Conservation (phyloP, 805 yeast species). For the Saturnispora galanensis region DNA sequence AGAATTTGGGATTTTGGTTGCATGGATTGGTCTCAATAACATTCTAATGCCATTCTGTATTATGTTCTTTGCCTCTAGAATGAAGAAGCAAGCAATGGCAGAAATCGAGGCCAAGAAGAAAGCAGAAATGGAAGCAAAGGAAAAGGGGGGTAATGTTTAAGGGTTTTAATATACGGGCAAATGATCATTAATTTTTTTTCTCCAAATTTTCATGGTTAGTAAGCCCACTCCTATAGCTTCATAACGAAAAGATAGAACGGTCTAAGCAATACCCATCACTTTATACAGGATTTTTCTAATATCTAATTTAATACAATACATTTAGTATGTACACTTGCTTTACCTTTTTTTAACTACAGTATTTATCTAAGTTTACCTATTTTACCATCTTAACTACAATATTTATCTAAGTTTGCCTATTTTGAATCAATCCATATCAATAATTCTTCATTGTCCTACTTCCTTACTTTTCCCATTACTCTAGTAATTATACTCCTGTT, state of each 20-base stretch:
- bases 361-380: background rate
- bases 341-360: too few species aligned
- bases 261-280: background rate
- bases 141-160: background rate
- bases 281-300: too few species aligned
- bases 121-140: background rate
- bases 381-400: background rate
- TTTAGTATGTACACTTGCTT: too few species aligned
- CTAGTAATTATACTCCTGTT: too few species aligned
- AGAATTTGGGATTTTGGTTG: slow-evolving; percentile 16
- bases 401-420: background rate
- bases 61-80: slow-evolving; percentile 14
- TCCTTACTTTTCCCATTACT: too few species aligned
- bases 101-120: slow-evolving; percentile 7
- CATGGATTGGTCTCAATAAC: slow-evolving; percentile 16
- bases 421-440: background rate
- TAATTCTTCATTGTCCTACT: too few species aligned
- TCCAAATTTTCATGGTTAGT: background rate
- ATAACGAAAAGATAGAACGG: too few species aligned
- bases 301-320: too few species aligned
- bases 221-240: too few species aligned
- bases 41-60: slow-evolving; percentile 35
- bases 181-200: background rate
- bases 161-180: background rate
- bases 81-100: slow-evolving; percentile 11